phyloP scores from a whole-genome alignment of 352 stramenopile genomes.

The Globisporangium iwayamae region DNA sequence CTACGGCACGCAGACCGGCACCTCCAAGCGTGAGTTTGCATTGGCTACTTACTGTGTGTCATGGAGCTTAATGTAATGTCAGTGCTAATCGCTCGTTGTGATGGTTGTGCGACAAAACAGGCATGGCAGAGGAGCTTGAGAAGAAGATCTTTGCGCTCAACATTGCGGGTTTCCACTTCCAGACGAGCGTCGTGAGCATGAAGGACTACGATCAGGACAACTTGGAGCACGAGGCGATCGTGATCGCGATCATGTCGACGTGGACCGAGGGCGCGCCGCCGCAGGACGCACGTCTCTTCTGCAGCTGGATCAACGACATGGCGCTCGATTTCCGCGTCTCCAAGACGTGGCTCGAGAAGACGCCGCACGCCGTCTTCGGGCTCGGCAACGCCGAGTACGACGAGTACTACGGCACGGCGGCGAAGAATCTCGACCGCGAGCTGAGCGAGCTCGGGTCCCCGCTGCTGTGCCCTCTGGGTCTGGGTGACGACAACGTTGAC shows the following conservation, averaged over 20 bases:
- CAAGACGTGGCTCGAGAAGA: conserved; percentile 70
- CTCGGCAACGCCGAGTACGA: conserved; percentile 88
- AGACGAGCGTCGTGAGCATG: conserved; percentile 82
- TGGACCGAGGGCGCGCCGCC: conserved; percentile 79
- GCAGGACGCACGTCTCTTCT: conserved; percentile 76
- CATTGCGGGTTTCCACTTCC: conserved; percentile 76
- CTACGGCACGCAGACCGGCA: conserved; percentile 85
- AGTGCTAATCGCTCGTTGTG: no score
- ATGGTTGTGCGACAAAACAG: conserved; percentile 13
- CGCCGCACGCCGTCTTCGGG: conserved; percentile 79
- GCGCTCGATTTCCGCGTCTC: conserved; percentile 87
- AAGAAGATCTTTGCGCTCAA: conserved; percentile 80
- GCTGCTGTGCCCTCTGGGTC: conserved; percentile 49
- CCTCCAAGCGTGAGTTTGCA: conserved; percentile 49
- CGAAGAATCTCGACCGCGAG: conserved; percentile 65
- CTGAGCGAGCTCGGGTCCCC: conserved; percentile 63
- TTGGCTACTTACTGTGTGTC: background rate
- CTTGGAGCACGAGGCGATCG: conserved; percentile 80
- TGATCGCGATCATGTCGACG: conserved; percentile 84
- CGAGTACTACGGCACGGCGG: conserved; percentile 80
- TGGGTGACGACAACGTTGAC: conserved; percentile 84
- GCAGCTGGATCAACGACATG: conserved; percentile 87
- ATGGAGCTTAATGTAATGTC: background rate
- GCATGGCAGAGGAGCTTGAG: conserved; percentile 69
- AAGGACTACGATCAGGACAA: conserved; percentile 90